These are phyloP conservation scores for Neonectria hederae DNA, from an alignment of 2,329 filamentous ascomycete genomes.

Conservation along the genomic window DNA sequence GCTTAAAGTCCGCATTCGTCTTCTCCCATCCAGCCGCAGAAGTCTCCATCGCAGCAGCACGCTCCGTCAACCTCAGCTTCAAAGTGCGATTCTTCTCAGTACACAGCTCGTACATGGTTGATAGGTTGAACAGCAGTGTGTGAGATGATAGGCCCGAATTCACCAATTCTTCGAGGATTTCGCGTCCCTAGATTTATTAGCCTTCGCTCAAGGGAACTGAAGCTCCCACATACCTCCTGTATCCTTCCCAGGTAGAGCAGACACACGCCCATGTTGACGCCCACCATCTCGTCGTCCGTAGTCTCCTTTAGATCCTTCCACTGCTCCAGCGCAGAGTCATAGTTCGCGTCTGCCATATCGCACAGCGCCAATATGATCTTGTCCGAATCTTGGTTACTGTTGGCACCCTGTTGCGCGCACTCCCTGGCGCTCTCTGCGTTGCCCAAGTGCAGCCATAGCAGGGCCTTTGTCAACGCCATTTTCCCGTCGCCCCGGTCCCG, in stretches of 20 bases:
- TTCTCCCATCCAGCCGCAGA: slow-evolving; percentile 74
- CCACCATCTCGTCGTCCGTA: slow-evolving; percentile 71
- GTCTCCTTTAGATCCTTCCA: slow-evolving; percentile 65
- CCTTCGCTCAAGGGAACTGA: background rate
- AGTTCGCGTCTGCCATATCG: slow-evolving; percentile 81
- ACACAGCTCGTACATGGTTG: slow-evolving; percentile 91
- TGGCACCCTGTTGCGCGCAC: slow-evolving; percentile 53
- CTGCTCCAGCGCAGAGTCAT: slow-evolving; percentile 66
- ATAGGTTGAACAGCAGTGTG: slow-evolving; percentile 86
- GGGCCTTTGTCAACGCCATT: slow-evolving; percentile 61
- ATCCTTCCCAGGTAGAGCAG: slow-evolving; percentile 83
- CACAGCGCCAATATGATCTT: slow-evolving; percentile 73
- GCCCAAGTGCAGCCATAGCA: slow-evolving; percentile 83
- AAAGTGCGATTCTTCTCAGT: slow-evolving; percentile 77
- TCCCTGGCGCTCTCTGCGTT: slow-evolving; percentile 74
- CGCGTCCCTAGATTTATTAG: slow-evolving; percentile 62
- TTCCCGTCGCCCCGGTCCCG: slow-evolving; percentile 51
- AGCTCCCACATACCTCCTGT: slow-evolving; percentile 64
- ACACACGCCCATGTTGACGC: slow-evolving; percentile 85
- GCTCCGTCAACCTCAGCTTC: slow-evolving; percentile 77
- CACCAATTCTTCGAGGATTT: slow-evolving; percentile 73
- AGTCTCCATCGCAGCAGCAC: slow-evolving; percentile 68
- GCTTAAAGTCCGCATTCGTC: slow-evolving; percentile 78
- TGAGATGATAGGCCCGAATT: slow-evolving; percentile 73
- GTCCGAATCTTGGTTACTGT: slow-evolving; percentile 49